phyloP scores from a whole-genome alignment of 2,329 filamentous ascomycete species.

The Xylariales sp. region DNA sequence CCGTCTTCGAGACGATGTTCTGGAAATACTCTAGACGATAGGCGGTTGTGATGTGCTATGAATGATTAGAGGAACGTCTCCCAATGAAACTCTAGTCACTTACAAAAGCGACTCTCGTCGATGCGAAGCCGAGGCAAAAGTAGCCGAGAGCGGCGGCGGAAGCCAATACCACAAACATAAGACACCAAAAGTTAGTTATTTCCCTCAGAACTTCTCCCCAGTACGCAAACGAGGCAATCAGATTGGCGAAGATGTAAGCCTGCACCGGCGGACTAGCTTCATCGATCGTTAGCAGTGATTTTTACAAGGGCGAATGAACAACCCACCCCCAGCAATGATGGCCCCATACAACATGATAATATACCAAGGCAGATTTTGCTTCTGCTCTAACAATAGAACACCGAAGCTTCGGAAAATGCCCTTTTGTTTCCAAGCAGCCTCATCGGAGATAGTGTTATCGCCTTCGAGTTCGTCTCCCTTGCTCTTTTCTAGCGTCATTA shows the following conservation, averaged over 20 bases:
- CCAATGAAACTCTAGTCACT: conserved; percentile 25
- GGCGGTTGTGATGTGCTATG: conserved; percentile 60
- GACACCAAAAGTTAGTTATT: conserved; percentile 67
- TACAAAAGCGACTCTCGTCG: conserved; percentile 60
- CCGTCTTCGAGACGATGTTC: conserved; percentile 67
- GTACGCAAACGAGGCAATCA: conserved; percentile 55
- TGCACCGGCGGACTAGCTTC: conserved; percentile 61
- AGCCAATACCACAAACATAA: conserved; percentile 73
- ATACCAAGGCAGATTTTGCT: conserved; percentile 47
- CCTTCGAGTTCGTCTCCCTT: conserved; percentile 36
- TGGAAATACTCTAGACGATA: conserved; percentile 71
- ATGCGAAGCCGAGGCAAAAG: conserved; percentile 59
- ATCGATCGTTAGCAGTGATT: conserved; percentile 19
- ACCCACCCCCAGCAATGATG: conserved; percentile 52
- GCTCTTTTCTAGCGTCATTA: conserved; percentile 58
- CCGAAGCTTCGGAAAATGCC: conserved; percentile 48
- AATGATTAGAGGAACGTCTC: conserved; percentile 21
- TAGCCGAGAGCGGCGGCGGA: conserved; percentile 65
- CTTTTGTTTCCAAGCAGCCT: conserved; percentile 35
- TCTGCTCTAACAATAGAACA: conserved; percentile 46
- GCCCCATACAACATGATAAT: conserved; percentile 47
- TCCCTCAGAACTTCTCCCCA: conserved; percentile 42
- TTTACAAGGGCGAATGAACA: background rate
- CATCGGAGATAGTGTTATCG: conserved; percentile 7
- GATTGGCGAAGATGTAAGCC: conserved; percentile 66